Conservation (phyloP, 202 grass and related monocot genomes). For the Thinopyrum obtusiflorum region DNA sequence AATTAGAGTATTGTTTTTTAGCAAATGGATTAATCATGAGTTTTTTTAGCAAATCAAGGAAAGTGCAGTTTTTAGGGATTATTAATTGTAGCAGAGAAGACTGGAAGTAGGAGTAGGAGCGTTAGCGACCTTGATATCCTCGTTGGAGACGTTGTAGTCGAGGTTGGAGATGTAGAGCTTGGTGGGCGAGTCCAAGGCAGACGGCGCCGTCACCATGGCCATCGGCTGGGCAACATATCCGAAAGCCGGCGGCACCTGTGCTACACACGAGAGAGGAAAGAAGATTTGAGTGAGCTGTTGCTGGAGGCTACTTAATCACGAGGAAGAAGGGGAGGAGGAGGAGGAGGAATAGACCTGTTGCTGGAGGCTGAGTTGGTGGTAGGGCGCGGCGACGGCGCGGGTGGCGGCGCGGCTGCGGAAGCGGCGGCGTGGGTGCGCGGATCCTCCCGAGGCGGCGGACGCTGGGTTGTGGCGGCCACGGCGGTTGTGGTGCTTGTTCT, state of each 20-base stretch:
- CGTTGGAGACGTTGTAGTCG: conserved; percentile 68
- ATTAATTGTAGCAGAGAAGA: background rate
- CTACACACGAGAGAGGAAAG: background rate
- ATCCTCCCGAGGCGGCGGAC: conserved; percentile 2
- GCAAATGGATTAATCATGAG: too few species aligned
- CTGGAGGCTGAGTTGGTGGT: conserved; percentile 14
- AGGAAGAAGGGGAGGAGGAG: background rate
- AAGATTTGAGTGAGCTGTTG: background rate
- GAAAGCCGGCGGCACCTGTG: conserved; percentile 9
- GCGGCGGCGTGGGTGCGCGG: background rate
- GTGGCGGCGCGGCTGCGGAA: conserved; percentile 21
- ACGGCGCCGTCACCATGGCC: conserved; percentile 5
- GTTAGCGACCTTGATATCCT: conserved; percentile 72
- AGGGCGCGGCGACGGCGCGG: conserved; percentile 34
- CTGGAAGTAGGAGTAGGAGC: background rate
- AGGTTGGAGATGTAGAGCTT: conserved; percentile 88
- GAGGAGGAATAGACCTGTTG: background rate
- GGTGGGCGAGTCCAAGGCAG: conserved; percentile 44
- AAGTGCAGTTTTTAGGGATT: background rate
- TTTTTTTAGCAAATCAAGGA: background rate
- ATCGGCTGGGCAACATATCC: background rate
- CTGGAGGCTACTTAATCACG: too few species aligned
- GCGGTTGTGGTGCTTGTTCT: conserved; percentile 38
- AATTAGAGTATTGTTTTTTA: too few species aligned
- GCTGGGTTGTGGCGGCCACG: background rate